Percentiles rank a stretch among this genome's conserved stretches.
These are phyloP conservation scores for Magnolia sinica DNA, from an alignment of 164 flowering plant genomes.

Conservation along the genomic window DNA sequence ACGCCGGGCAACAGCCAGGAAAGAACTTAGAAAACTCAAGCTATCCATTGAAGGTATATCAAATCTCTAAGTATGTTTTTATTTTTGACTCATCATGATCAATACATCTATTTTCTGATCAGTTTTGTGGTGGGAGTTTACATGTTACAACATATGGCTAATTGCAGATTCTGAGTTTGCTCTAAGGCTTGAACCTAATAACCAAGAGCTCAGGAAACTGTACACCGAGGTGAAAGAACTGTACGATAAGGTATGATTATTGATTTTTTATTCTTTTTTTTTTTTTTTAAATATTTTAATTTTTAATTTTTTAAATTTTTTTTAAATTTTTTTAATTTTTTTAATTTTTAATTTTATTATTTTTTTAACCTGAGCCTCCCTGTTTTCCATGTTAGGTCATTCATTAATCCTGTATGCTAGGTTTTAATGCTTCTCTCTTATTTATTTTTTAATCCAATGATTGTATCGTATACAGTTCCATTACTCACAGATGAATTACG, in stretches of 20 bases:
- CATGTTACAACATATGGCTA: slow-evolving; percentile 9
- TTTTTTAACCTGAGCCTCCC: neutral
- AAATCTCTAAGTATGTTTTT: neutral
- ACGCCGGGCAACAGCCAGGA: slow-evolving; percentile 93
- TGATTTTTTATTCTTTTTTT: neutral
- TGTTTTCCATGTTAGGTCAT: neutral
- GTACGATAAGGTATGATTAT: slow-evolving; percentile 52
- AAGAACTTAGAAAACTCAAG: slow-evolving; percentile 81
- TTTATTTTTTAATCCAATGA: too few relatives aligned
- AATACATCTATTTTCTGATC: neutral
- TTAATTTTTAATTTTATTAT: neutral
- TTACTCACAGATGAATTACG: neutral
- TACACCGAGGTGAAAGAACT: slow-evolving; percentile 62
- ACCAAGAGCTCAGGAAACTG: slow-evolving; percentile 87
- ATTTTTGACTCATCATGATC: neutral
- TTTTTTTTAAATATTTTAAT: too few relatives aligned
- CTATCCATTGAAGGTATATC: slow-evolving; percentile 70
- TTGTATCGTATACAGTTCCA: neutral
- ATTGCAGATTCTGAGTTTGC: slow-evolving; percentile 92
- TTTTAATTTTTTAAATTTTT: too few relatives aligned
- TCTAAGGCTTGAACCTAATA: slow-evolving; percentile 80
- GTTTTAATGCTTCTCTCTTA: neutral
- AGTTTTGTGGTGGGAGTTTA: slow-evolving; percentile 1
- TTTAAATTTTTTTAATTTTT: neutral
- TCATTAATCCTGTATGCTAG: too few relatives aligned